Evolutionary conservation across 148 eudicot genomes (phyloP).

Genomic region (Camellia sinensis): DNA sequence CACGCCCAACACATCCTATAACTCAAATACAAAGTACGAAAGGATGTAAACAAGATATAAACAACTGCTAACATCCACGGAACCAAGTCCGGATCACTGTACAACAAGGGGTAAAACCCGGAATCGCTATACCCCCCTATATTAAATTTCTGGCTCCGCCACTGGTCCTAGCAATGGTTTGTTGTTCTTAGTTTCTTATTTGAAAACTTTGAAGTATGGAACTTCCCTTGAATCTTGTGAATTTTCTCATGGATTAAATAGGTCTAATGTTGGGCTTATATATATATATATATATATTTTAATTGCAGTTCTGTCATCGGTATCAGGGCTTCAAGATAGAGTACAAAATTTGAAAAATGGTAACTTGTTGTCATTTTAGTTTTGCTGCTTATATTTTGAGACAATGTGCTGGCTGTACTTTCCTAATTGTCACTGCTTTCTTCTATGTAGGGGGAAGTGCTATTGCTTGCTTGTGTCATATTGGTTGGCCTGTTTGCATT

Average conservation of each 20-base stretch:
- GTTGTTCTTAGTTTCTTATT: neutral
- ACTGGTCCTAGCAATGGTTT: no score
- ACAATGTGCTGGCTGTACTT: neutral
- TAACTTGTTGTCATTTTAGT: constrained; percentile 29
- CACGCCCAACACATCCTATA: no score
- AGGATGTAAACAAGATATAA: no score
- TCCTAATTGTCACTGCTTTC: constrained; percentile 10
- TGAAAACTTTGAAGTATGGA: neutral
- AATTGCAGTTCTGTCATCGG: constrained; percentile 69
- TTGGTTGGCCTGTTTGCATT: constrained; percentile 88
- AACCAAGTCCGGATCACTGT: no score
- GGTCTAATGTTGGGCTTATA: neutral
- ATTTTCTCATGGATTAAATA: constrained; percentile 10
- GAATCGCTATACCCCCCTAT: no score
- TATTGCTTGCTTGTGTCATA: constrained; percentile 65
- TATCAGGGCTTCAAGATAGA: constrained; percentile 67
- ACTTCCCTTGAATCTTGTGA: neutral
- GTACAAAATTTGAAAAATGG: constrained; percentile 43
- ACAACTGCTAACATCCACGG: no score
- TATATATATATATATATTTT: constrained; percentile 41
- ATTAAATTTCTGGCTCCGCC: no score
- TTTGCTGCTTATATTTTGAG: neutral
- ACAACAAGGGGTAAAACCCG: no score
- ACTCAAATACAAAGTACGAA: no score
- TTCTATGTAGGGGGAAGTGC: constrained; percentile 51